Evolutionary conservation across 208 protist genomes (phyloP).

Genomic region (Leptomonas seymouri): DNA sequence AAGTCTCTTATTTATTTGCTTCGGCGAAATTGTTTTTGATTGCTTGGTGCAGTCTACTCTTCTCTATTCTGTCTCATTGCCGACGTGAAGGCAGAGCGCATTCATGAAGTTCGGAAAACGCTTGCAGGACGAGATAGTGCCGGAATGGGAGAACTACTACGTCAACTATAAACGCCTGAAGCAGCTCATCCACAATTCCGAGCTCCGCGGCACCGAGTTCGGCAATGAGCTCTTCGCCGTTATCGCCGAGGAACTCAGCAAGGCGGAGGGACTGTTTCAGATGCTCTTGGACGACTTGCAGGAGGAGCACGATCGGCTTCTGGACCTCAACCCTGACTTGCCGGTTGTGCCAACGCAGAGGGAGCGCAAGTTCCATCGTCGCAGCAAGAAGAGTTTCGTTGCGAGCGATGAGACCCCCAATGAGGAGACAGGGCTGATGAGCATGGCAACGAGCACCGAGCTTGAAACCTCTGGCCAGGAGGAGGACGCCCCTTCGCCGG

Average conservation of each 20-base stretch:
- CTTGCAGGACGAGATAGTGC: constrained; percentile 80
- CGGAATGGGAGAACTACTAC: constrained; percentile 85
- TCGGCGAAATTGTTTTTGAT: neutral
- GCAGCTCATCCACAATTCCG: constrained; percentile 74
- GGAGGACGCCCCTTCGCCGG: constrained; percentile 15
- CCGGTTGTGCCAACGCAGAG: constrained; percentile 34
- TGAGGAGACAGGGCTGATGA: constrained; percentile 42
- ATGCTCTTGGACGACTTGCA: constrained; percentile 81
- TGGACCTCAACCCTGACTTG: constrained; percentile 62
- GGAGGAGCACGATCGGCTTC: constrained; percentile 64
- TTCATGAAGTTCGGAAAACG: constrained; percentile 93
- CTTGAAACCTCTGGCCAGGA: constrained; percentile 42
- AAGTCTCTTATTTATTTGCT: too few relatives aligned
- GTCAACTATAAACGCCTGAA: constrained; percentile 91
- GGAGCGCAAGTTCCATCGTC: constrained; percentile 61
- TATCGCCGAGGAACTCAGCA: constrained; percentile 72
- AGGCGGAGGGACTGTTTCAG: constrained; percentile 73
- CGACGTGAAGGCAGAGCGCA: neutral
- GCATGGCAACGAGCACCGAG: constrained; percentile 33
- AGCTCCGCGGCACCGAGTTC: constrained; percentile 77
- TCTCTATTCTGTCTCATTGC: neutral
- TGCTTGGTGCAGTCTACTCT: neutral
- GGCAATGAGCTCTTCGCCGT: constrained; percentile 75
- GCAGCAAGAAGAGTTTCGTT: constrained; percentile 26
- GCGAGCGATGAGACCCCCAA: constrained; percentile 20